Evolutionary conservation across 2,329 filamentous ascomycete genomes (phyloP).

Genomic region (Ilyonectria mors-panacis): DNA sequence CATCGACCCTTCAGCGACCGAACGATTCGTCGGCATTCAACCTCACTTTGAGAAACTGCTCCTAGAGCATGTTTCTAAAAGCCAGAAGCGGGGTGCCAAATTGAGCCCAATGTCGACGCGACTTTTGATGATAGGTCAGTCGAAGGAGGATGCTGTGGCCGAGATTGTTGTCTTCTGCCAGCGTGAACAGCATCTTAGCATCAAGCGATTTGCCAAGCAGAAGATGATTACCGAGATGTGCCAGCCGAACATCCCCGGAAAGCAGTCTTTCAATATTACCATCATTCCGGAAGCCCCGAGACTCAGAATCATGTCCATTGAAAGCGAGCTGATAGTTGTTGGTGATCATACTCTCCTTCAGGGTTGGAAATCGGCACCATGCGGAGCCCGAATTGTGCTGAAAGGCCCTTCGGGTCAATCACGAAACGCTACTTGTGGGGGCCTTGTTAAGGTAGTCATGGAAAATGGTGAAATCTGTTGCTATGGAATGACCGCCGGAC

Average conservation of each 20-base stretch:
- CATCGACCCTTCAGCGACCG: background rate
- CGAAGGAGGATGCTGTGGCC: background rate
- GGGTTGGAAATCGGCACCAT: background rate
- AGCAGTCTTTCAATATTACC: background rate
- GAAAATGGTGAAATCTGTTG: background rate
- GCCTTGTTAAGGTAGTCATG: background rate
- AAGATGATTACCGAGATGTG: background rate
- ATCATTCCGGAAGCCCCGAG: background rate
- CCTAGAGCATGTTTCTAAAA: background rate
- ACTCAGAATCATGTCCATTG: background rate
- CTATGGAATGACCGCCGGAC: background rate
- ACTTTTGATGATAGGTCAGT: background rate
- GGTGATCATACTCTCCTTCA: background rate
- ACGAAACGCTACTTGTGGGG: background rate
- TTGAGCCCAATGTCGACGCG: background rate
- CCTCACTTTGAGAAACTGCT: conserved; percentile 1
- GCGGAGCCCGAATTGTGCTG: background rate
- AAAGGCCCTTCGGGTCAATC: background rate
- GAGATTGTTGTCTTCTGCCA: background rate
- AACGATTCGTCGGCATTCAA: background rate
- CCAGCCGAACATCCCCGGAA: background rate
- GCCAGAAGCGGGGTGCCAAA: background rate
- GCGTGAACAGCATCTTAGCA: background rate
- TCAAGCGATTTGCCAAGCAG: background rate
- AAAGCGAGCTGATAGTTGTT: background rate